Evolutionary conservation across 2,329 filamentous ascomycete species (phyloP), one percentile per base, ranked within the genome.

Genomic region (Fusarium fracticaudum): DNA sequence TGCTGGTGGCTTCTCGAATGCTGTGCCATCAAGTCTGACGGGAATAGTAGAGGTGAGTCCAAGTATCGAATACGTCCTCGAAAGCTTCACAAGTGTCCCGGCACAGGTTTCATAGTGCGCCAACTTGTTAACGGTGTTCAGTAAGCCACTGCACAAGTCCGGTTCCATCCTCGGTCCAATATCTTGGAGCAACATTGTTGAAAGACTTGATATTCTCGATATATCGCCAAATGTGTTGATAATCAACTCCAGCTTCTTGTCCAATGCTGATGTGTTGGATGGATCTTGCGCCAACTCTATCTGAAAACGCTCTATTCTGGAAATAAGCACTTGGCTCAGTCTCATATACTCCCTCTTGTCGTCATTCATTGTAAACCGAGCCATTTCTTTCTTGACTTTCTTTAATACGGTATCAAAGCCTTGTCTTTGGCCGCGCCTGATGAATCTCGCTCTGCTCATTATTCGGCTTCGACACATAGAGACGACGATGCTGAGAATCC

Each of bases 81-180:
- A 51, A 9, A 76, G 61, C 14, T 67, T 63, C 5, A 54, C n/a
- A 4, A 75, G 38, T 1, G 35, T 67, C 14, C n/a, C 41, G 4
- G 70, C 72, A 22, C 67, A 71, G 14, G 44, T 63, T 24, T 63
- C 57, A 24, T 77, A 77, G 18, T 54, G 54, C n/a, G 62, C 71
- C 26, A 77, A 41, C 57, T 77, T 77, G 15, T 50, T 54, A 12
- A 73, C 64, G 18, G 48, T 71, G 22, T 70, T 67, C 29, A 74
- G 33, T 10, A 77, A 29, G 7, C 51, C 50, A 8, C 48, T 24
- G 12, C 58, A 41, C n/a, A 40, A 45, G 14, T 6, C 8, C 4
- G 70, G 63, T 8, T 71, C 37, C 50, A 67, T 48, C 35, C 41
- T 41, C 24, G 45, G 50, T 9, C 35, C 47, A 15, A 69, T 24